phyloP scores from a whole-genome alignment of 2,329 filamentous ascomycete species.

The Fragosphaeria purpurea region DNA sequence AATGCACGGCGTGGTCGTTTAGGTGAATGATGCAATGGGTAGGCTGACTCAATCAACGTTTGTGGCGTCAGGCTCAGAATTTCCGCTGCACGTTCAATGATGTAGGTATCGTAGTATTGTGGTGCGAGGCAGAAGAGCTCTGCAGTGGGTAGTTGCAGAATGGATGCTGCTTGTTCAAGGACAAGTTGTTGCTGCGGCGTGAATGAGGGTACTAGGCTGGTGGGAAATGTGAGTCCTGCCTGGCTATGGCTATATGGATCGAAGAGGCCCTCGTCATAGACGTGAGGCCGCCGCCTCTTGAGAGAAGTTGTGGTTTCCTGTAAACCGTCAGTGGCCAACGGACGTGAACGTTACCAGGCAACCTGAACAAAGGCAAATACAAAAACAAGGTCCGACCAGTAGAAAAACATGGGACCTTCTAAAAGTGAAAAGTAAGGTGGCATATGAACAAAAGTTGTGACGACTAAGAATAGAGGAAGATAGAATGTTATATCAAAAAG shows the following conservation, averaged over 20 bases:
- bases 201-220: slow-evolving; percentile 11
- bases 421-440: too few relatives aligned
- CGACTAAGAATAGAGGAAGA: neutral
- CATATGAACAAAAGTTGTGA: too few relatives aligned
- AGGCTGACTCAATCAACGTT: slow-evolving; percentile 19
- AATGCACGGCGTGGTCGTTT: slow-evolving; percentile 18
- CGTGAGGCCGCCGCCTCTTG: slow-evolving; percentile 35
- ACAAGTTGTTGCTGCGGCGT: slow-evolving; percentile 16
- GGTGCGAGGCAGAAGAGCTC: slow-evolving; percentile 13
- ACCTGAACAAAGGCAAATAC: neutral
- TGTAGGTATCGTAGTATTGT: slow-evolving; percentile 10
- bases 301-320: slow-evolving; percentile 21
- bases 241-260: neutral
- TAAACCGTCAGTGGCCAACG: neutral
- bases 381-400: neutral
- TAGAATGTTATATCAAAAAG: neutral
- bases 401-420: too few relatives aligned
- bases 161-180: slow-evolving; percentile 15
- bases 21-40: slow-evolving; percentile 18
- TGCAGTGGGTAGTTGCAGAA: slow-evolving; percentile 13
- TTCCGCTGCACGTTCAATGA: slow-evolving; percentile 24
- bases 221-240: neutral
- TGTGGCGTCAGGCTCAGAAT: slow-evolving; percentile 22
- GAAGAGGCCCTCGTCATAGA: slow-evolving; percentile 21
- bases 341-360: neutral